Evolutionary conservation across 2,329 filamentous ascomycete genomes (phyloP).

Genomic region (Tolypocladium pustulatum): DNA sequence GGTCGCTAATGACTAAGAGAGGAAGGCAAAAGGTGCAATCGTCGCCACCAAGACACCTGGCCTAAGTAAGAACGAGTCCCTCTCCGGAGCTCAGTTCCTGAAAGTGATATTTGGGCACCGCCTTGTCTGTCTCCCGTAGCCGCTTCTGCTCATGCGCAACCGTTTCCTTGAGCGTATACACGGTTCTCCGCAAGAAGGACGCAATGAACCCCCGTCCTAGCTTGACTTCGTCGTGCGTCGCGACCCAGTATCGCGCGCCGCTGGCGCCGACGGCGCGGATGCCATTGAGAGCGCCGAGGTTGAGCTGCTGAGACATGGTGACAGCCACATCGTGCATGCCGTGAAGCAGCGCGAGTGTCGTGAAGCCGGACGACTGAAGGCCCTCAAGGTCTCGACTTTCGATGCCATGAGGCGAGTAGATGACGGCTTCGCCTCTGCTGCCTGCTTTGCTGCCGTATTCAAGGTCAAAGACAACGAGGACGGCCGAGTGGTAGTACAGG

Average conservation of each 20-base stretch:
- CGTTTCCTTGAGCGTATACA: constrained; percentile 32
- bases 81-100: constrained; percentile 46
- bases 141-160: constrained; percentile 23
- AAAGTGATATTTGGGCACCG: constrained; percentile 33
- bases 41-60: no score
- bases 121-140: constrained; percentile 7
- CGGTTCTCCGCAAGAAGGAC: constrained; percentile 33
- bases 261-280: constrained; percentile 41
- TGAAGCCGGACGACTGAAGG: constrained; percentile 30
- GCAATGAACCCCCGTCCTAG: constrained; percentile 46
- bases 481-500: constrained; percentile 50
- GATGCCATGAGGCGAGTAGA: constrained; percentile 58
- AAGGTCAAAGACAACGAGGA: constrained; percentile 44
- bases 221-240: constrained; percentile 56
- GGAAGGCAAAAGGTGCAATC: neutral
- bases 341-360: constrained; percentile 49
- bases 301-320: constrained; percentile 42
- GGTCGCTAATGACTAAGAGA: neutral
- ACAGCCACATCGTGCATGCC: constrained; percentile 52
- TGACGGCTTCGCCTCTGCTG: constrained; percentile 36
- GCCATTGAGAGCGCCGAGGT: constrained; percentile 53
- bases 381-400: constrained; percentile 30
- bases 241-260: constrained; percentile 51
- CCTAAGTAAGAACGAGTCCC: constrained; percentile 35
- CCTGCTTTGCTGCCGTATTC: neutral